Base-by-base conservation (phyloP, 202 grass and related monocot species). In the Panicum hallii region DNA sequence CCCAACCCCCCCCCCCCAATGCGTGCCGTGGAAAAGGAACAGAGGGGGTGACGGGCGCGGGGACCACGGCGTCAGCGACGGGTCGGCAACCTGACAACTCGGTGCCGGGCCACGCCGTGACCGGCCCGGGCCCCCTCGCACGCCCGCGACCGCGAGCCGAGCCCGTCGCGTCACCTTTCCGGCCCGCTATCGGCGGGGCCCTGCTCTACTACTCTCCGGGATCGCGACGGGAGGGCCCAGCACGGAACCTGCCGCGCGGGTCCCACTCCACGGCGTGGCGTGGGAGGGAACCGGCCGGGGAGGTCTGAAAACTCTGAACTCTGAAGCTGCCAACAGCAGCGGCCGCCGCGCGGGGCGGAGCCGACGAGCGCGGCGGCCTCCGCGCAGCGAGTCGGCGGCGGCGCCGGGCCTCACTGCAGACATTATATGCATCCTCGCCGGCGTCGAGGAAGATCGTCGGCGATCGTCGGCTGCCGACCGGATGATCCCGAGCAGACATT, bases 41-140 rank as follows among this genome's bases (percentile, higher is more conserved):
- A 28, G 5, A 22, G 57, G 22, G 23, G 5, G 36, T 3, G 53
- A 28, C 22, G 58, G 11, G 58, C n/a, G n/a, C 9, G n/a, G 56
- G 56, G 58, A 10, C 58, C 58, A 62, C 23, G 58, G 58, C 58
- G 58, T 62, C 58, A 62, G 58, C 58, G 58, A 62, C 58, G 22
- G 22, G 57, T 61, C 57, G 57, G 57, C 9, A 12, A 12, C 23
- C 4, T 28, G 58, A 62, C 22, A 12, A 13, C 58, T 30, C 1
- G 10, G 58, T 30, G 58, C 57, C 20, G 57, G 57, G 57, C n/a
- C 57, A 60, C 57, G 20, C 56, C 54, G 54, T 57, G 54, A 57
- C 55, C 20, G 55, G 56, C n/a, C 20, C 19, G 20, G 17, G 7
- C 55, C n/a, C 57, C 3, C 57, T 26, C 57, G 57, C n/a, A 11